Percentiles rank a stretch among this genome's conserved stretches.
phyloP scores from a whole-genome alignment of 805 yeast genomes.

The Brettanomyces bruxellensis region DNA sequence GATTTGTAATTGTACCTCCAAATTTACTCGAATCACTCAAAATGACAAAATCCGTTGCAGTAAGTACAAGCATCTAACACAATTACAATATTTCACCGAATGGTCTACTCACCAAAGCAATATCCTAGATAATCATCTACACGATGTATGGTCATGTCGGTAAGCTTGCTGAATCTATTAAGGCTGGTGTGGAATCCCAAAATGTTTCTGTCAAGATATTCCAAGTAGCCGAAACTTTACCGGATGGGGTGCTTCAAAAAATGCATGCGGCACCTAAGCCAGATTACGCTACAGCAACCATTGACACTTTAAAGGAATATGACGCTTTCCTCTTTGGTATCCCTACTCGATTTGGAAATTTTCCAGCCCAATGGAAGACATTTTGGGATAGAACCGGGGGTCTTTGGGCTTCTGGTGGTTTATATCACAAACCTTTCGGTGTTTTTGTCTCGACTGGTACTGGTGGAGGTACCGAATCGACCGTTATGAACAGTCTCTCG shows the following conservation, averaged over 20 bases:
- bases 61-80: constrained; percentile 4
- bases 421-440: constrained; percentile 68
- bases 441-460: constrained; percentile 64
- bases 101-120: constrained; percentile 1
- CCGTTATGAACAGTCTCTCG: constrained; percentile 49
- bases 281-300: constrained; percentile 47
- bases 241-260: constrained; percentile 47
- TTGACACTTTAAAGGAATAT: constrained; percentile 47
- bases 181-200: constrained; percentile 59
- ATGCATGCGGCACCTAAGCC: constrained; percentile 62
- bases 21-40: background rate
- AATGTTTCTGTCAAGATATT: constrained; percentile 65
- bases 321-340: constrained; percentile 74
- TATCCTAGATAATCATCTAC: constrained; percentile 52
- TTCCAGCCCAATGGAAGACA: constrained; percentile 67
- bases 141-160: constrained; percentile 76
- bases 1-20: no score
- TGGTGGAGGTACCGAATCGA: constrained; percentile 71
- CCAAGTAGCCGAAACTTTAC: constrained; percentile 75
- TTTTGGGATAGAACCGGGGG: constrained; percentile 76
- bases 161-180: constrained; percentile 56
- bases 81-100: constrained; percentile 1
- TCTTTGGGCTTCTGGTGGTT: constrained; percentile 62
- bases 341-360: constrained; percentile 71
- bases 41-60: constrained; percentile 14